Conservation (phyloP, 148 eudicot genomes). For the Diospyros kaki region DNA sequence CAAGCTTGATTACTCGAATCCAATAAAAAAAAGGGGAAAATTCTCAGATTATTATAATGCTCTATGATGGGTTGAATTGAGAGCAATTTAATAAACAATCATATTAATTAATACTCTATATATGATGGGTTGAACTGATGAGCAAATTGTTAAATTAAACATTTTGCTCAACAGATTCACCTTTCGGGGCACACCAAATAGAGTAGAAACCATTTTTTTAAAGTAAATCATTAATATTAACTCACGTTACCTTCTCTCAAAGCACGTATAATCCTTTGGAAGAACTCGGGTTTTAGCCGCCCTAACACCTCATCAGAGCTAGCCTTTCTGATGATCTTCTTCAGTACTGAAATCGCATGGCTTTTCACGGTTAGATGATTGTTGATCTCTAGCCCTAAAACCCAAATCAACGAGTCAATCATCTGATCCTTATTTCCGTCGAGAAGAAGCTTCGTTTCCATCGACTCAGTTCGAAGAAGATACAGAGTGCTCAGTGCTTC, state of each 20-base stretch:
- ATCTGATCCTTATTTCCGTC: conserved; percentile 11
- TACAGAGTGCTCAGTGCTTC: conserved; percentile 32
- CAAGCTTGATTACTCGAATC: no score
- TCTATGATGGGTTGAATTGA: no score
- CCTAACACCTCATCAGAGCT: neutral
- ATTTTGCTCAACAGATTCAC: no score
- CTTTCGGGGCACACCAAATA: no score
- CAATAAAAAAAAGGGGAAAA: no score
- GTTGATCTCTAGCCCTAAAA: conserved; percentile 20
- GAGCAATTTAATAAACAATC: no score
- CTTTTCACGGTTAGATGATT: conserved; percentile 9
- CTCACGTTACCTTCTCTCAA: conserved; percentile 12
- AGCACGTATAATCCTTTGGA: conserved; percentile 10
- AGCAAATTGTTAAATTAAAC: no score
- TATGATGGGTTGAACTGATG: no score
- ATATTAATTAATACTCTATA: no score
- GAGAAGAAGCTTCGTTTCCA: neutral
- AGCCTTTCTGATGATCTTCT: conserved; percentile 21
- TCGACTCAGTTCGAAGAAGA: conserved; percentile 11
- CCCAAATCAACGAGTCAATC: conserved; percentile 34
- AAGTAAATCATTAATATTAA: no score
- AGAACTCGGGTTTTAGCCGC: conserved; percentile 27
- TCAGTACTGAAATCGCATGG: conserved; percentile 25
- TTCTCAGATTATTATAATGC: no score
- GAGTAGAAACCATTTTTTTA: no score